Evolutionary conservation across 768 basidiomycete species (phyloP), one percentile per base, ranked within the genome.

Genomic region (Strobilomyces dryophilus): DNA sequence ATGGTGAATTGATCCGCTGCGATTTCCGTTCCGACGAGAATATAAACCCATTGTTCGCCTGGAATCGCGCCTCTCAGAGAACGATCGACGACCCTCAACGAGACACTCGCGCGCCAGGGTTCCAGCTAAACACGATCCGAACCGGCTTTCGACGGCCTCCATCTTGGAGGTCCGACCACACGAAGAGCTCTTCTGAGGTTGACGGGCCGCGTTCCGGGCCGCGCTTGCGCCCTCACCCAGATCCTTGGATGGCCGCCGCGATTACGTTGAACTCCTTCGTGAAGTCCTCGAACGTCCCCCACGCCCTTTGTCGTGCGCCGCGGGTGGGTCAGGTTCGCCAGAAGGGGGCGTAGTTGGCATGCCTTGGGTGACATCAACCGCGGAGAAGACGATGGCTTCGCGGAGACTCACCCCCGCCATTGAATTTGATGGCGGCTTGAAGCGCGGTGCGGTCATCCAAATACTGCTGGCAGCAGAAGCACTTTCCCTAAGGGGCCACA

Each of bases 321-420:
- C 67, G 26, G 81, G 63, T 2, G 90, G 89, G 92, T 85, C 51
- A 97, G 79, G 78, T 94, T 95, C 75, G 82, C 94, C 95, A 97
- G 81, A 98, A 98, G 54, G 95, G 83, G 49, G 92, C 89, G 76
- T 93, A 91, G 75, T 94, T 94, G 79, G 93, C 89, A 74, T 91
- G 93, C 10, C 89, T 85, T 87, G 5, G 21, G 12, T 41, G 20
- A 2, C 14, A 51, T 43, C 11, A 20, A 52, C 47, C 21, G 34
- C 8, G 54, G n/a, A 40, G 53, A 55, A 41, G 35, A 44, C 43
- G 58, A 61, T 56, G 54, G 48, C n/a, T n/a, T n/a, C n/a, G 24
- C 24, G 4, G 24, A 24, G 71, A 73, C 82, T 64, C 66, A 87
- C 93, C 94, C 74, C 94, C 94, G 57, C 94, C 94, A 71, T 98